Base-by-base conservation (phyloP, 495 filamentous ascomycete genomes). In the Cercophora scortea region DNA sequence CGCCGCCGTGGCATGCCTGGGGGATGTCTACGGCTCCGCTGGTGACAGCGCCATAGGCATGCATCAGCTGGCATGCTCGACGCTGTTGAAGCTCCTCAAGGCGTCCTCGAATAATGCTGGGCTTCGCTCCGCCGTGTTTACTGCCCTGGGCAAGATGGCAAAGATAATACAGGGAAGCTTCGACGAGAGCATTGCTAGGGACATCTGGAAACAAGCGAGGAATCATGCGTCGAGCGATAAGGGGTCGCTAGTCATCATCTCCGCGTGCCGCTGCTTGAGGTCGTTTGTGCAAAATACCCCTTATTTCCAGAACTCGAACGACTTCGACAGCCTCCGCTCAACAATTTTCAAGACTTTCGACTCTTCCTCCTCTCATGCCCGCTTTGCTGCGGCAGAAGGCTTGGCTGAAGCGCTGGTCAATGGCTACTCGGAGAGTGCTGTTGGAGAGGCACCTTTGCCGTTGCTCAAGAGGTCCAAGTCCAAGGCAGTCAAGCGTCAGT, bases 21-120 rank as follows among this genome's bases (percentile, higher is more conserved):
- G 93, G 35, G 88, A 91, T 65, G 79, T 96, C 25, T 96, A 90
- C 65, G 87, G 83, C 42, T 79, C 84, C 13, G 93, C 93, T 7
- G 93, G 93, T 32, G 92, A 96, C 65, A 96, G 93, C 68, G 93
- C 90, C 16, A 89, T 95, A 67, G 84, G 85, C 55, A 74, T 94
- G 59, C 87, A 92, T 52, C 83, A 81, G 47, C 66, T 95, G 52
- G 83, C 81, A 3, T 88, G 82, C 45, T 78, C 83, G 2, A 77
- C 81, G 25, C 68, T 91, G 42, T 60, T 96, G 47, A 90, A 91
- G 66, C 70, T 92, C 0, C 64, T 95, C 50, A 99, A 96, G 67
- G 69, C 81, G 32, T 81, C 89, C 1, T 83, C 84, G 61, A 88
- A 77, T 60, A 83, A 95, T 75, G 85, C 87, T 6, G 91, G 90